A percentile compares a stretch with the other conserved stretches of the same genome.
These are phyloP conservation scores for Aspergillus sclerotioniger DNA, from an alignment of 495 filamentous ascomycete species.

Conservation along the genomic window DNA sequence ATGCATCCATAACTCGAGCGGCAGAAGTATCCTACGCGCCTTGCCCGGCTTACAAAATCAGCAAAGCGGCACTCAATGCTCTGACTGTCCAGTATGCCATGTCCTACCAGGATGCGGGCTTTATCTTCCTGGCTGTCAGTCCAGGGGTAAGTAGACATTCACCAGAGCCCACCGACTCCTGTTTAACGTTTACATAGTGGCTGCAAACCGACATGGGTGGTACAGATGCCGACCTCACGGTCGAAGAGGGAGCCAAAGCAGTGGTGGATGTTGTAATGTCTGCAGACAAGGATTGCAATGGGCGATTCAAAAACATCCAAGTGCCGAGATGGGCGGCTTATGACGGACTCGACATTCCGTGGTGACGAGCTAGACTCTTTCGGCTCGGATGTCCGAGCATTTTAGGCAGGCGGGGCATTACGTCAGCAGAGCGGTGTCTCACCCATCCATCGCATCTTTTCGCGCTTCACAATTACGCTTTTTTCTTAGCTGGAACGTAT, in stretches of 20 bases:
- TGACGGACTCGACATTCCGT: conserved; percentile 25
- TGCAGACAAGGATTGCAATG: conserved; percentile 30
- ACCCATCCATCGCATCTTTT: no score
- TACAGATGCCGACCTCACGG: conserved; percentile 36
- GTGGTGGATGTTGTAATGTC: conserved; percentile 33
- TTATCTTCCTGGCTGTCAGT: conserved; percentile 37
- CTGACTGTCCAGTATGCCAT: conserved; percentile 44
- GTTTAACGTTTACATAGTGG: conserved; percentile 29
- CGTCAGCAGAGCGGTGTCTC: no score
- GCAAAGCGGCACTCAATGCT: conserved; percentile 45
- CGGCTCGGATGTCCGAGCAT: no score
- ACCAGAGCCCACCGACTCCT: background rate
- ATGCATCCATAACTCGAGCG: conserved; percentile 33
- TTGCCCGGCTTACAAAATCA: conserved; percentile 46
- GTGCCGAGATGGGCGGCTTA: conserved; percentile 40
- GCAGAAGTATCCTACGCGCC: conserved; percentile 19
- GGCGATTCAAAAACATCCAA: conserved; percentile 38
- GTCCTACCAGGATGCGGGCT: conserved; percentile 32
- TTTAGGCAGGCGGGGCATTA: no score
- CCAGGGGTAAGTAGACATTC: conserved; percentile 35
- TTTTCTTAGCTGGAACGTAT: no score
- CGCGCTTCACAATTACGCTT: no score
- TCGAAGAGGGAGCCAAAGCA: conserved; percentile 36
- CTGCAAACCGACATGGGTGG: conserved; percentile 44
- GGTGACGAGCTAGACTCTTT: conserved; percentile 6